Base-by-base conservation (phyloP, 1,139 yeast genomes). In the Entelexis paramagnoliae region DNA sequence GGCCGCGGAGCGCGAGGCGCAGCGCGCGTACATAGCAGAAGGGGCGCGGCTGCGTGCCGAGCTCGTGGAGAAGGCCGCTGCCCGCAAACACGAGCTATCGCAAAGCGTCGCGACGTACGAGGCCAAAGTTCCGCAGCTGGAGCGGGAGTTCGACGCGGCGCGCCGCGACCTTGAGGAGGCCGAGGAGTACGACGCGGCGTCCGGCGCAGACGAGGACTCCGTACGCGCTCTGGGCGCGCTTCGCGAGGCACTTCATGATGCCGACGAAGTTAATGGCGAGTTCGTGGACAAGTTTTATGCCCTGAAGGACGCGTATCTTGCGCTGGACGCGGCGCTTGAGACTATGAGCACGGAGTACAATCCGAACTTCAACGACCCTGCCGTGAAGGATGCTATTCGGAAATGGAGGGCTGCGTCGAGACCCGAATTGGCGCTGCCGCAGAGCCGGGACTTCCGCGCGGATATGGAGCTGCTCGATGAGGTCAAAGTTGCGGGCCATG, bases 361-460 rank as follows among this genome's bases (percentile, higher is more conserved):
- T 63, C 96, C 94, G 35, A 88, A 88, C 64, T 87, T 85, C 69
- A 89, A 88, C 64, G 96, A 89, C 66, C 78, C 80, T 5, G 94
- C 89, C 0, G 96, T 89, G 19, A 86, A 86, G 63, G 75, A 72
- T 11, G 81, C 94, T 0, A 81, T 86, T 19, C 71, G 74, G 44
- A 66, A 73, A 0, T 88, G 73, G 67, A 81, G 79, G 54, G 67
- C 64, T 29, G 55, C 59, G 24, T 55, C 59, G 32, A 54, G 49
- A 26, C 55, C 53, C 9, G 32, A 30, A 16, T 22, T 33, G 17
- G 16, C 32, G 16, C 51, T 43, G 13, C 38, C 47, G 6, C 17
- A 20, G 4, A 30, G 46, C 13, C 34, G 50, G 4, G 19, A 46
- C 13, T 34, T 36, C 29, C 33, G 36, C 3, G 28, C 29, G 9